Percentiles rank a stretch among this genome's conserved stretches.
These are phyloP conservation scores for Madurella mycetomatis DNA, from an alignment of 2,329 filamentous ascomycete genomes.

Conservation along the genomic window DNA sequence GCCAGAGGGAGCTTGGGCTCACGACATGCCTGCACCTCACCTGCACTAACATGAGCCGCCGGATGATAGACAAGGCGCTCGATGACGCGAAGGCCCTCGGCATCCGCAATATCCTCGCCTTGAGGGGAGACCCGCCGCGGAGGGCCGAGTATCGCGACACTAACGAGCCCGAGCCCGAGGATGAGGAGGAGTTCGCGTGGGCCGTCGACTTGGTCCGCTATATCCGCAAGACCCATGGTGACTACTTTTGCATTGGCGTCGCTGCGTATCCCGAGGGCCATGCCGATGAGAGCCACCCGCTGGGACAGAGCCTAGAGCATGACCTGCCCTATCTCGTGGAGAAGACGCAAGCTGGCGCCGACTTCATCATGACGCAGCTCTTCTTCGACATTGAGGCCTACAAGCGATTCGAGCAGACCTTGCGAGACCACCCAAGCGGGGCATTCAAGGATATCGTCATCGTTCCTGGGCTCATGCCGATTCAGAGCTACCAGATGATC, in stretches of 20 bases:
- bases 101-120: conserved; percentile 87
- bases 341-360: conserved; percentile 85
- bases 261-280: conserved; percentile 95
- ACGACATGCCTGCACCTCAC: conserved; percentile 96
- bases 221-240: conserved; percentile 77
- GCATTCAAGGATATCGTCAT: conserved; percentile 83
- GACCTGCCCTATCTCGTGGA: conserved; percentile 87
- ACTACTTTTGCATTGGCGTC: conserved; percentile 95
- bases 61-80: conserved; percentile 79
- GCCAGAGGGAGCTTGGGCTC: conserved; percentile 83
- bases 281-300: conserved; percentile 80
- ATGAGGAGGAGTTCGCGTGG: conserved; percentile 79
- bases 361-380: conserved; percentile 98
- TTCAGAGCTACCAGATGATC: conserved; percentile 95
- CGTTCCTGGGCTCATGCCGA: conserved; percentile 93
- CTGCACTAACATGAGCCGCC: conserved; percentile 94
- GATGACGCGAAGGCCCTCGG: conserved; percentile 87
- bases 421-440: conserved; percentile 78
- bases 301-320: conserved; percentile 63
- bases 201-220: conserved; percentile 86
- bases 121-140: conserved; percentile 86
- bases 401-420: conserved; percentile 67
- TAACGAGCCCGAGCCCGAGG: conserved; percentile 53
- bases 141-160: conserved; percentile 79
- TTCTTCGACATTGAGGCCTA: conserved; percentile 91